Evolutionary conservation across 768 basidiomycete species (phyloP).

Genomic region (Lactarius psammicola): DNA sequence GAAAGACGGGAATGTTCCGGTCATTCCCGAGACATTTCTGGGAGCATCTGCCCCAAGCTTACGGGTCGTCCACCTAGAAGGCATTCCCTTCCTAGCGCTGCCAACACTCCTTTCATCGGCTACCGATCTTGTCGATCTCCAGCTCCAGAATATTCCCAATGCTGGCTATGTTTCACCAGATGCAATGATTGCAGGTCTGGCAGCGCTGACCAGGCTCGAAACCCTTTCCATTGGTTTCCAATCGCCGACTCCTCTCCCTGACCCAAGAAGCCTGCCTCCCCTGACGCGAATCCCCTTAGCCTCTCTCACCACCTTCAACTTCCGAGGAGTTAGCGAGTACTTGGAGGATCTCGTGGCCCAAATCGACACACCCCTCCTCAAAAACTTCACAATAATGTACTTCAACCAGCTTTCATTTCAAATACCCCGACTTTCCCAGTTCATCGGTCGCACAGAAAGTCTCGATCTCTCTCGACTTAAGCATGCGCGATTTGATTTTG

Average conservation of each 20-base stretch:
- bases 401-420: conserved; percentile 1
- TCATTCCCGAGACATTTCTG: not conserved
- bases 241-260: not conserved
- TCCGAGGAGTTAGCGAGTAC: conserved; percentile 5
- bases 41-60: conserved; percentile 1
- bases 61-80: not conserved
- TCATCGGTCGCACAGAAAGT: not conserved
- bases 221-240: not conserved
- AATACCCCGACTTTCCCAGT: not conserved
- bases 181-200: not conserved
- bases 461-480: not conserved
- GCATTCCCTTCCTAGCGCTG: conserved; percentile 2
- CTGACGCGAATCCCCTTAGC: not conserved
- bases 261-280: no score
- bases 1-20: not conserved
- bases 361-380: not conserved
- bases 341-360: not conserved
- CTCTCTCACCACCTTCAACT: not conserved
- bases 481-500: not conserved
- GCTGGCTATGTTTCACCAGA: not conserved
- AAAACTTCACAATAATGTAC: not conserved
- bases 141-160: not conserved
- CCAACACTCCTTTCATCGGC: not conserved
- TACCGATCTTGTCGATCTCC: not conserved
- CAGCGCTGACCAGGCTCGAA: not conserved